phyloP scores from a whole-genome alignment of 2,329 filamentous ascomycete genomes.

The Exophiala aquamarina region DNA sequence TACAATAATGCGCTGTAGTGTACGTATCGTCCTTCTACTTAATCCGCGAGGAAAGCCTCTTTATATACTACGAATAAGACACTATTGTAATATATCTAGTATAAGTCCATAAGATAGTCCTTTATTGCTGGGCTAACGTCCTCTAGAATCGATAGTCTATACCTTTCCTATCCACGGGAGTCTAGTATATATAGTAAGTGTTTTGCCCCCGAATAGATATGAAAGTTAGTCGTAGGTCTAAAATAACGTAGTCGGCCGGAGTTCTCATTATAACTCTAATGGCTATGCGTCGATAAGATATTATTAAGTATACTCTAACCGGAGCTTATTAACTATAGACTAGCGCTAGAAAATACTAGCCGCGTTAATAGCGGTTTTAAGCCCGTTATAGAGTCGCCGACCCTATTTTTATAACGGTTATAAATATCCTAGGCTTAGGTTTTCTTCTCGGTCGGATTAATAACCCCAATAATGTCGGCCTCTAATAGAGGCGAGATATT shows the following conservation, averaged over 20 bases:
- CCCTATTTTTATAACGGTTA: too few species aligned
- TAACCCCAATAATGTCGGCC: too few species aligned
- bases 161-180: neutral
- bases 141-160: neutral
- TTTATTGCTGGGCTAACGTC: neutral
- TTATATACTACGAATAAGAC: neutral
- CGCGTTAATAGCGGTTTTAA: too few species aligned
- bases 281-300: too few species aligned
- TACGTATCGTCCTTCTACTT: neutral
- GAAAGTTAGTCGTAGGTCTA: constrained; percentile 4
- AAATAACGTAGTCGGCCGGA: constrained; percentile 3
- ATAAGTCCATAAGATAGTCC: constrained; percentile 10
- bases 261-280: too few species aligned
- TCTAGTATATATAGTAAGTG: neutral
- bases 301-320: too few species aligned
- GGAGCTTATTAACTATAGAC: too few species aligned
- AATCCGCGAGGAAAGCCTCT: constrained; percentile 1
- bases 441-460: too few species aligned
- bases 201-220: constrained; percentile 1
- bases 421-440: too few species aligned
- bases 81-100: constrained; percentile 5
- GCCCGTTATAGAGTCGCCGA: too few species aligned
- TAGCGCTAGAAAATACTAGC: too few species aligned
- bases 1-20: constrained; percentile 5
- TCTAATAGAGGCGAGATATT: too few species aligned